phyloP scores from a whole-genome alignment of 768 basidiomycete genomes.

The Clavulina sp. region DNA sequence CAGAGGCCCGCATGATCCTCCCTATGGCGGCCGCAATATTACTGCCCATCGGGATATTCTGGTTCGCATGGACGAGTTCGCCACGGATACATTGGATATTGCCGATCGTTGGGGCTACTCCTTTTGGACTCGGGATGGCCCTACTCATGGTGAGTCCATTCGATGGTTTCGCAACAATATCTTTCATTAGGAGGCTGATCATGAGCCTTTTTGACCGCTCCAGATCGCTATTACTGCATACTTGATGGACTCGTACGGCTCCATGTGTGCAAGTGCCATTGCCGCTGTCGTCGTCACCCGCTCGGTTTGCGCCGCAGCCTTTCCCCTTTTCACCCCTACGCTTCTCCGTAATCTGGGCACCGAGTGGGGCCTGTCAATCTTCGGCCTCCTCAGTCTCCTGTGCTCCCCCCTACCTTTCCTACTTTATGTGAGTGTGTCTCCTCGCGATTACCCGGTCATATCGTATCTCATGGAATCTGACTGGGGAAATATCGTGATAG shows the following conservation, averaged over 20 bases:
- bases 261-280: conserved; percentile 49
- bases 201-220: neutral
- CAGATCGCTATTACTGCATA: conserved; percentile 42
- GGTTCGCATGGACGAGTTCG: conserved; percentile 47
- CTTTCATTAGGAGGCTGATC: neutral
- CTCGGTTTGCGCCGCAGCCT: conserved; percentile 45
- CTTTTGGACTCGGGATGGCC: conserved; percentile 50
- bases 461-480: too few relatives aligned
- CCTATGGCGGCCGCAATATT: conserved; percentile 36
- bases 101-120: conserved; percentile 42
- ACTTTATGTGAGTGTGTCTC: too few relatives aligned
- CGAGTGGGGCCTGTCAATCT: conserved; percentile 36
- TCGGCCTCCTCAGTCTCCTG: conserved; percentile 31
- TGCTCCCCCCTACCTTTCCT: too few relatives aligned
- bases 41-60: conserved; percentile 42
- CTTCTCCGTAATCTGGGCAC: conserved; percentile 38
- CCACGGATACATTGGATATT: conserved; percentile 50
- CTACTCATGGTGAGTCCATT: conserved; percentile 27
- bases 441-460: too few relatives aligned
- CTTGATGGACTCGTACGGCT: conserved; percentile 51
- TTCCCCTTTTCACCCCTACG: conserved; percentile 38
- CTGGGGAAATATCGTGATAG: too few relatives aligned
- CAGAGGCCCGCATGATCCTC: conserved; percentile 49
- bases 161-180: neutral
- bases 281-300: conserved; percentile 51